Conservation (phyloP, 2,329 filamentous ascomycete species). For the Clarireedia paspali region DNA sequence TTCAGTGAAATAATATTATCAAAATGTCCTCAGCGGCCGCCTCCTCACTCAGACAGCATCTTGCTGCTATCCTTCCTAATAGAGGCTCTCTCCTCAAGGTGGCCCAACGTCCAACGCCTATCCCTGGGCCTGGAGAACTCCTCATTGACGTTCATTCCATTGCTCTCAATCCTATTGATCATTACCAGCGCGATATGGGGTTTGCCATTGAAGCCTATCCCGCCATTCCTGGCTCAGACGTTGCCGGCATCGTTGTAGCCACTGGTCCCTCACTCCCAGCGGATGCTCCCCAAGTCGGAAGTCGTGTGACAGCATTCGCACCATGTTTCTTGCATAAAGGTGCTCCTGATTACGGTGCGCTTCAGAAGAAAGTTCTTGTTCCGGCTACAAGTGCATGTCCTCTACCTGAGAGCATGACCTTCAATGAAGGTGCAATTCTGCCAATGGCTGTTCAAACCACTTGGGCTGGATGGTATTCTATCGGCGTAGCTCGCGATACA, state of each 20-base stretch:
- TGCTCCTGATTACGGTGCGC: conserved; percentile 20
- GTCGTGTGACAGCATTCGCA: conserved; percentile 30
- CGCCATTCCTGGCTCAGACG: conserved; percentile 15
- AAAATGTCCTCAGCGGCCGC: neutral
- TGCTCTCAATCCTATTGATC: conserved; percentile 36
- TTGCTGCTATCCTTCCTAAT: neutral
- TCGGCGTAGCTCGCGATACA: conserved; percentile 8
- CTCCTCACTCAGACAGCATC: neutral
- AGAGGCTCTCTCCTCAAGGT: neutral
- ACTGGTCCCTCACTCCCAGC: conserved; percentile 11
- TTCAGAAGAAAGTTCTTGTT: conserved; percentile 27
- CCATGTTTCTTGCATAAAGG: conserved; percentile 5
- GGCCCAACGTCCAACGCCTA: conserved; percentile 25
- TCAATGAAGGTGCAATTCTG: conserved; percentile 28
- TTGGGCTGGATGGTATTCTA: conserved; percentile 27
- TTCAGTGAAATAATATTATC: neutral
- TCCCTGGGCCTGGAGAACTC: conserved; percentile 33
- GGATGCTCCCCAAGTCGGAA: conserved; percentile 8
- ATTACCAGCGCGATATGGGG: conserved; percentile 27
- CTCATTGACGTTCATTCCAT: conserved; percentile 34
- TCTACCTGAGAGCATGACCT: conserved; percentile 28
- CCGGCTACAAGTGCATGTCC: conserved; percentile 13
- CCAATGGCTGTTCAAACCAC: conserved; percentile 31
- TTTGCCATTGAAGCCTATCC: conserved; percentile 22
- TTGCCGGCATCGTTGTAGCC: conserved; percentile 12